Evolutionary conservation across 805 yeast species (phyloP), one percentile per base, ranked within the genome.

Genomic region (Metschnikowia reukaufii): DNA sequence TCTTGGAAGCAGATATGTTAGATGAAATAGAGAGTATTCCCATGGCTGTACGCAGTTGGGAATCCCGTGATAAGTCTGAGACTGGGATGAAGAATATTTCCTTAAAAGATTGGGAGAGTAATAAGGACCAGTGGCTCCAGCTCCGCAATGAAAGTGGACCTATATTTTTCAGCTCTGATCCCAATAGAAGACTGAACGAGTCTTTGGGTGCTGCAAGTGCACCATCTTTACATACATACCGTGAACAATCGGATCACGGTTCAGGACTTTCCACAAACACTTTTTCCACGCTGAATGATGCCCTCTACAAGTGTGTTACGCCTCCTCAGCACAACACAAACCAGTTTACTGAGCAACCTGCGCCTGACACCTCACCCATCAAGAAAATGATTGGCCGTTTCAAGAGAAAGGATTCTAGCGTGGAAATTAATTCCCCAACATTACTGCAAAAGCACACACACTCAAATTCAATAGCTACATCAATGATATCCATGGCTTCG

Each of bases 181-280:
- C 50, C 4, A 54, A 45, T 47, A 47, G 38, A 54, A 19, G 55
- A 10, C 61, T 60, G 64, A 57, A 53, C 47, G 41, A 68, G 17
- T 64, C 72, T 2, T 55, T 54, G 38, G 65, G 73, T 54, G 30
- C 40, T 15, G n/a, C 25, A 25, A 48, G 51, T 30, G 76, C 75
- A 3, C 76, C 76, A 8, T 69, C 76, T 4, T 59, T 70, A 36
- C 71, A 70, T 47, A 70, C 75, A 4, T 70, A 60, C 51, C 59
- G 74, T 35, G 57, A 66, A 34, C 30, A 36, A 4, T 31, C 36
- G 4, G 40, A 36, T 16, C 17, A 20, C 16, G 44, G 33, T 23
- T 44, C 51, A 7, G 33, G 30, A 32, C 15, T 17, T 15, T 48
- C 51, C 12, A 25, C 30, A 13, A 35, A 35, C 40, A 40, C 44